Evolutionary conservation across 1,139 yeast genomes (phyloP), one percentile per base, ranked within the genome.

Genomic region (Kodamaea anthophila): DNA sequence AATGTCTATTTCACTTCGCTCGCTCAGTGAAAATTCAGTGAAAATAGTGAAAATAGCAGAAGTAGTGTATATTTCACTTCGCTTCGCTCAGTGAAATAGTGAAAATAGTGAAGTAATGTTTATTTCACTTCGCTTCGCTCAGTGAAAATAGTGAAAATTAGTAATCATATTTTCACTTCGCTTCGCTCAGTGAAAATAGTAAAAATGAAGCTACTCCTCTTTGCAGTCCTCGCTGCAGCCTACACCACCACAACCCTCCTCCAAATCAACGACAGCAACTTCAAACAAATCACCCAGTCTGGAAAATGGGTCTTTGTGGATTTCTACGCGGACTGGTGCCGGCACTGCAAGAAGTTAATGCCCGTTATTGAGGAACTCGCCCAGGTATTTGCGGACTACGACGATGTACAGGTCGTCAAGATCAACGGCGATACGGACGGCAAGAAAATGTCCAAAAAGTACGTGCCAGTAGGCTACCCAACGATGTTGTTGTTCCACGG

Each of bases 321-420:
- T 37, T 80, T 81, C 47, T 81, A 80, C 45, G 85, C 91, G 21
- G 74, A 73, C 32, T 83, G 93, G 94, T 83, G 94, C 49, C 70
- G 83, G 29, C 88, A 83, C 57, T 83, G 93, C 57, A 74, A 75
- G 53, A 67, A 62, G 32, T 55, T 83, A 49, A 69, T 70, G 49
- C 93, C 93, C 6, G 65, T 66, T 4, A 74, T 74, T 53, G 84
- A 77, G 38, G 61, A 70, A 46, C 60, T 80, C 25, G 77, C 79
- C 1, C 67, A 65, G 4, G 43, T 64, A 7, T 80, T 67, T 45
- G 56, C 53, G 12, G 68, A 64, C 19, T 53, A 55, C 16, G 65
- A 69, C 25, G 11, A 27, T 11, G 49, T 81, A 14, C 73, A 70
- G 41, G 59, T 75, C 21, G 74, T 70, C 14, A 76, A 77, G 49